A percentile compares a stretch with the other conserved stretches of the same genome.
Evolutionary conservation across 2,329 filamentous ascomycete species (phyloP).

Genomic region (Trichoderma guizhouense): DNA sequence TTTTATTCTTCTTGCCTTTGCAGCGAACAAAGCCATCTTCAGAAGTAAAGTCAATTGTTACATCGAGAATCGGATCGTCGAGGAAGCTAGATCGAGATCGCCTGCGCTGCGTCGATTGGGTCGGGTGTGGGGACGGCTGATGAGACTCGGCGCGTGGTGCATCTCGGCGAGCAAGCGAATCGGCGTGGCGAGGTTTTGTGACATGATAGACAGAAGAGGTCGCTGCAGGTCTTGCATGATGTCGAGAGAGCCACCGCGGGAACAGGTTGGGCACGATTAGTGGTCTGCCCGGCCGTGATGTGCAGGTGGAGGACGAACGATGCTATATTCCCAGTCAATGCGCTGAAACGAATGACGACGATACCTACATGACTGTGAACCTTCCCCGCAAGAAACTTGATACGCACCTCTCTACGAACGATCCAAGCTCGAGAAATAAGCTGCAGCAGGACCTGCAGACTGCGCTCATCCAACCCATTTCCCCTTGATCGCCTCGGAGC

Average conservation of each 20-base stretch:
- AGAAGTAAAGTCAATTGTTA: slow-evolving; percentile 56
- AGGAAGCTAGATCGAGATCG: slow-evolving; percentile 37
- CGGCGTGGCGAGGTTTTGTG: slow-evolving; percentile 33
- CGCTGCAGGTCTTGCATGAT: slow-evolving; percentile 26
- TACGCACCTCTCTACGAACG: slow-evolving; percentile 23
- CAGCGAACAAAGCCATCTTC: slow-evolving; percentile 53
- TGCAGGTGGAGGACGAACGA: background rate
- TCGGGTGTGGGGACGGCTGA: slow-evolving; percentile 19
- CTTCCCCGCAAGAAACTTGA: background rate
- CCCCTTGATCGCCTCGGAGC: slow-evolving; percentile 10
- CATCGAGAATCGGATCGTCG: slow-evolving; percentile 42
- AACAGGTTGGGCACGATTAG: slow-evolving; percentile 27
- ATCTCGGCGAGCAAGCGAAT: slow-evolving; percentile 27
- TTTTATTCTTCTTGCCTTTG: slow-evolving; percentile 55
- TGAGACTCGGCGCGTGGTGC: background rate
- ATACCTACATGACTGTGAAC: background rate
- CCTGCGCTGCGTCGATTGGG: slow-evolving; percentile 20
- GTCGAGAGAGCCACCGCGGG: slow-evolving; percentile 37
- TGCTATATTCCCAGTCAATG: slow-evolving; percentile 2
- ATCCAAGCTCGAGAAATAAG: slow-evolving; percentile 37
- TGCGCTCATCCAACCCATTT: slow-evolving; percentile 28
- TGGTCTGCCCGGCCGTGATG: slow-evolving; percentile 19
- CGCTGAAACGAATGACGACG: background rate
- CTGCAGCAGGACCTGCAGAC: slow-evolving; percentile 27
- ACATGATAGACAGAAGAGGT: slow-evolving; percentile 22